These are phyloP conservation scores for Madurella mycetomatis DNA, from an alignment of 2,329 filamentous ascomycete genomes.

Conservation along the genomic window DNA sequence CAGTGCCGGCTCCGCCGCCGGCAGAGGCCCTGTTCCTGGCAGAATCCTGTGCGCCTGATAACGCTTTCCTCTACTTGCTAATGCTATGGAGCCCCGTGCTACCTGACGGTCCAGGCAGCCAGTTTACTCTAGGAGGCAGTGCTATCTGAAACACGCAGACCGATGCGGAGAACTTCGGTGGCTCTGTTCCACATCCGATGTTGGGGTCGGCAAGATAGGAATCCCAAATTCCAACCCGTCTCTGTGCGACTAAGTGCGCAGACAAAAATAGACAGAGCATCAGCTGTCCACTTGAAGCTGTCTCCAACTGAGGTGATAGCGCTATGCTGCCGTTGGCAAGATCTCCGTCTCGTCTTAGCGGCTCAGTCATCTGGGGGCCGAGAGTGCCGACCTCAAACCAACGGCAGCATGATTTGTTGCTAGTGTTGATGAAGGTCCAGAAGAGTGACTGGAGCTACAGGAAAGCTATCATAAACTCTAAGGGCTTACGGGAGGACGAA, in stretches of 20 bases:
- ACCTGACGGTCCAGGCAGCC: constrained; percentile 8
- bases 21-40: not conserved
- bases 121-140: not conserved
- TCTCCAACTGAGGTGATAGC: not conserved
- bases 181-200: too few species aligned
- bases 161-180: too few species aligned
- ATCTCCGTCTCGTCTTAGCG: not conserved
- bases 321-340: not conserved
- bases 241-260: not conserved
- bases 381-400: not conserved
- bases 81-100: not conserved
- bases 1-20: constrained; percentile 6
- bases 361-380: not conserved
- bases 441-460: not conserved
- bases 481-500: too few species aligned
- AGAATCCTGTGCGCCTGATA: not conserved
- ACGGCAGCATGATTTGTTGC: not conserved
- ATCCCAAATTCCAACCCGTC: too few species aligned
- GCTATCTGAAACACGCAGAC: constrained; percentile 7
- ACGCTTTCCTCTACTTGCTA: not conserved
- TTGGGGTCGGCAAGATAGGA: too few species aligned
- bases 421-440: not conserved
- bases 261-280: not conserved
- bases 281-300: not conserved
- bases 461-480: too few species aligned